Conservation (phyloP, 106 monocot species). For the Apostasia ramifera region DNA sequence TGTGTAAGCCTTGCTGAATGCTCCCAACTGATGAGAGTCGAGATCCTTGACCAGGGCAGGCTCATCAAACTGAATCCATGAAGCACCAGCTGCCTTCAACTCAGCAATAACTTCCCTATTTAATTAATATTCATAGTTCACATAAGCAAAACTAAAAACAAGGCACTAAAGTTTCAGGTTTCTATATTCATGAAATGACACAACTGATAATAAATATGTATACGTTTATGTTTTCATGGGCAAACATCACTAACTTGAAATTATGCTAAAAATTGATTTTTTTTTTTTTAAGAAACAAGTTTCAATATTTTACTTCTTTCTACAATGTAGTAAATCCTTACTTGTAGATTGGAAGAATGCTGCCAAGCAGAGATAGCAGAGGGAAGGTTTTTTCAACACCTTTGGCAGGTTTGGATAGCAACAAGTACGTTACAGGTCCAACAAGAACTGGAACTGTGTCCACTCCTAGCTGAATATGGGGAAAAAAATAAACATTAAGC, state of each 20-base stretch:
- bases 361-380: conserved; percentile 18
- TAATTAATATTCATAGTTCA: background rate
- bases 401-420: conserved; percentile 24
- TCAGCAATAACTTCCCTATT: conserved; percentile 23
- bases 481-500: background rate
- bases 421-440: conserved; percentile 24
- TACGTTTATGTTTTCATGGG: too few species aligned
- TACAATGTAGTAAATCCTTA: conserved; percentile 6
- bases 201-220: too few species aligned
- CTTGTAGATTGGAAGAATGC: conserved; percentile 22
- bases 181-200: background rate
- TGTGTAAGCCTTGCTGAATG: conserved; percentile 19
- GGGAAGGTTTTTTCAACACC: conserved; percentile 25
- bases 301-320: background rate
- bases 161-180: background rate
- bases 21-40: conserved; percentile 17
- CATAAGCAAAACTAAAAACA: background rate
- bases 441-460: conserved; percentile 26
- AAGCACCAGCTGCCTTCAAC: conserved; percentile 30
- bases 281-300: too few species aligned
- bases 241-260: too few species aligned
- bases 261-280: too few species aligned
- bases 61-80: conserved; percentile 28
- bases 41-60: conserved; percentile 25
- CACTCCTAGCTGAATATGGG: conserved; percentile 13